Base-by-base conservation (phyloP, 2,329 filamentous ascomycete species). In the Apiospora saccharicola region DNA sequence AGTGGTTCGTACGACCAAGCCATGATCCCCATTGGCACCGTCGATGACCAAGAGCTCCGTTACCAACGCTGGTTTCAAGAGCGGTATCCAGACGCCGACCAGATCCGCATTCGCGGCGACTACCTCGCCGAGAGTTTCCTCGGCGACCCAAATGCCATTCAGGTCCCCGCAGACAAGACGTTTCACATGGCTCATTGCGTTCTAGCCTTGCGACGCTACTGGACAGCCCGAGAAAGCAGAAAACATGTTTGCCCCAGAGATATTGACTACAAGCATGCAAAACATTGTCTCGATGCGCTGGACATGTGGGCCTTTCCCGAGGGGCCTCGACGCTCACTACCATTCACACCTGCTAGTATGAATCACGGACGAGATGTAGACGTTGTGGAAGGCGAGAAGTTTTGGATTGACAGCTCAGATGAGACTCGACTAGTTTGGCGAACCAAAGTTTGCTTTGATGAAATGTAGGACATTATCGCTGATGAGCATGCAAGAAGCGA, bases 1-100 rank as follows among this genome's bases (percentile, higher is more conserved):
- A 72, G 71, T 73, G 72, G 72, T 30, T 44, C 4, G 43, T 71
- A 43, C 69, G 72, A 73, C 41, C 72, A 73, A 57, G 41, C 72
- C 12, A 49, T 73, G 22, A 68, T 73, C 26, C 72, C 72, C 10
- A 34, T 47, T n/a, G 24, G 69, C 24, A 41, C 71, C 10, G 22
- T 53, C 19, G 64, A 71, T 19, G 72, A 73, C 13, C 69, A 71
- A 13, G 72, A 73, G 67, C n/a, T 61, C 26, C 22, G 34, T 34
- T 68, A 68, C 41, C 72, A 73, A 47, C 13, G 34, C 19, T 71
- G 46, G 44, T 71, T 73, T 41, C 69, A 53, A 34, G 12, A 57
- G 30, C 49, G 69, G 34, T 73, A 73, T 44, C 68, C 71, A 19
- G n/a, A 70, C 43, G 67, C 67, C 34, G 24, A 37, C 22, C 51